A percentile compares a stretch with the other conserved stretches of the same genome.
Evolutionary conservation across 2,329 filamentous ascomycete species (phyloP).

Genomic region (Pseudonectria buxi): DNA sequence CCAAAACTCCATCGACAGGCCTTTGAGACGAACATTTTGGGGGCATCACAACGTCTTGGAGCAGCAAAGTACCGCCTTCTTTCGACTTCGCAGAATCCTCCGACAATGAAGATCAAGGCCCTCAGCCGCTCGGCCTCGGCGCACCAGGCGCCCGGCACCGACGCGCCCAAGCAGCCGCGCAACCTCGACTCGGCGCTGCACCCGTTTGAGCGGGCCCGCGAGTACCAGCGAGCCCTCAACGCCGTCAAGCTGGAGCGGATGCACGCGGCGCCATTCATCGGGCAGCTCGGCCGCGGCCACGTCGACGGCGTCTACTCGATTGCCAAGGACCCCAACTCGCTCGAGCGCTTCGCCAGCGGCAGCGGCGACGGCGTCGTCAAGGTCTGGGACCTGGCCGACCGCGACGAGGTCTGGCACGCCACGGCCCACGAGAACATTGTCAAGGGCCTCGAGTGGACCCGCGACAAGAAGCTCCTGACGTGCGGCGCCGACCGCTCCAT

Average conservation of each 20-base stretch:
- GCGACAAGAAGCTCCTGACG: constrained; percentile 75
- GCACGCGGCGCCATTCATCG: constrained; percentile 71
- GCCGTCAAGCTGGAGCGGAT: constrained; percentile 90
- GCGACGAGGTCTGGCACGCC: constrained; percentile 68
- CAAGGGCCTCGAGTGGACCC: constrained; percentile 85
- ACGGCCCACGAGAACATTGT: constrained; percentile 91
- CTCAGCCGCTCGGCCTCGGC: constrained; percentile 59
- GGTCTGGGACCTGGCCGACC: constrained; percentile 72
- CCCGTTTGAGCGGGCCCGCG: constrained; percentile 83
- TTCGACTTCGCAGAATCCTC: not conserved
- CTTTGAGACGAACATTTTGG: constrained; percentile 1
- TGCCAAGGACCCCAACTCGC: constrained; percentile 69
- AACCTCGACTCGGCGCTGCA: constrained; percentile 80
- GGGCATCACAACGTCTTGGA: too few relatives aligned
- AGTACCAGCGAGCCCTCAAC: constrained; percentile 56
- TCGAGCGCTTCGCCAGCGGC: constrained; percentile 72
- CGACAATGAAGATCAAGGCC: constrained; percentile 54
- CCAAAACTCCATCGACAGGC: constrained; percentile 13
- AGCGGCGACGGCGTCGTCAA: constrained; percentile 92
- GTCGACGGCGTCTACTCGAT: constrained; percentile 80
- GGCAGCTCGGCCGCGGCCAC: constrained; percentile 81
- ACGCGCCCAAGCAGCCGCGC: constrained; percentile 57
- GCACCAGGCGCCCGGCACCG: constrained; percentile 60
- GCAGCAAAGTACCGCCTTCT: not conserved
- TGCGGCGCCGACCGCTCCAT: constrained; percentile 82